A percentile compares a stretch with the other conserved stretches of the same genome.
phyloP scores from a whole-genome alignment of 2,329 filamentous ascomycete genomes.

The Fusarium humuli region DNA sequence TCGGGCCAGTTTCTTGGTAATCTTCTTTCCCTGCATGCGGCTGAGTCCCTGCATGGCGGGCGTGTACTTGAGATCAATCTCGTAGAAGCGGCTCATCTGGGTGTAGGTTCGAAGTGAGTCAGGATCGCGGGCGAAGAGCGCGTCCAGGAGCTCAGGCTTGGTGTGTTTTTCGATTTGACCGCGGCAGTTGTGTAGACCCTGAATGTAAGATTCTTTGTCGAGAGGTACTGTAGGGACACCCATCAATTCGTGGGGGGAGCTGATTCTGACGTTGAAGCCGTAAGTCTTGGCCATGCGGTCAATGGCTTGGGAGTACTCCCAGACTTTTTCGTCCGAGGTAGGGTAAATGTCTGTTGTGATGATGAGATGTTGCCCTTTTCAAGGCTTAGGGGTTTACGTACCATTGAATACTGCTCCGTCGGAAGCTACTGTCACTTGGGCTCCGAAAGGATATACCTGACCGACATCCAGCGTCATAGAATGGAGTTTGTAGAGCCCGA shows the following conservation, averaged over 20 bases:
- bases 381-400: background rate
- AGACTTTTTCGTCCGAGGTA: conserved; percentile 9
- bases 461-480: conserved; percentile 2
- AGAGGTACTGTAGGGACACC: conserved; percentile 7
- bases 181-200: conserved; percentile 13
- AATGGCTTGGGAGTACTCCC: conserved; percentile 10
- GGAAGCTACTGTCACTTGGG: conserved; percentile 3
- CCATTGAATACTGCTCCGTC: conserved; percentile 12
- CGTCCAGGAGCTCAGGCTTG: conserved; percentile 1
- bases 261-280: conserved; percentile 3
- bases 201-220: conserved; percentile 6
- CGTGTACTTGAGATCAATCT: conserved; percentile 11
- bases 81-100: conserved; percentile 14
- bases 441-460: conserved; percentile 1
- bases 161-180: conserved; percentile 3
- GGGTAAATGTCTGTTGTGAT: conserved; percentile 1
- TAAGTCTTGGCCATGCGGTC: conserved; percentile 2
- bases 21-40: conserved; percentile 12
- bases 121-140: conserved; percentile 1
- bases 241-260: conserved; percentile 6
- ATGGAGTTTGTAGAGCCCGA: conserved; percentile 7
- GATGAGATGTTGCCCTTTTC: background rate
- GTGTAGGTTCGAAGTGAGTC: conserved; percentile 15
- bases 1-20: conserved; percentile 11
- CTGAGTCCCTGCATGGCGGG: conserved; percentile 6